Conservation (phyloP, 306 rosid species). For the Pterocarpus santalinus region DNA sequence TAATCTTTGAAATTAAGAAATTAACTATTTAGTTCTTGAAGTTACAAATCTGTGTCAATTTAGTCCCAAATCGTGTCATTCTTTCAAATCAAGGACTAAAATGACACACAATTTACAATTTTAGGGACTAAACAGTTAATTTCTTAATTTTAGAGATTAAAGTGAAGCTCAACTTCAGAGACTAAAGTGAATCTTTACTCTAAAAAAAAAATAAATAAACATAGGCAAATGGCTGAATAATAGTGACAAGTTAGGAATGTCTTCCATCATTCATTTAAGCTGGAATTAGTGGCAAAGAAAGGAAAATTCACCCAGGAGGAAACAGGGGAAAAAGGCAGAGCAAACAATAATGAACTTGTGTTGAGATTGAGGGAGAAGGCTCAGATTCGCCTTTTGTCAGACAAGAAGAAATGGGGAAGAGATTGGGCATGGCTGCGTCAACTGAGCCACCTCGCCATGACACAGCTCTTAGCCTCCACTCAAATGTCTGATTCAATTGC, state of each 20-base stretch:
- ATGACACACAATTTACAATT: too few species aligned
- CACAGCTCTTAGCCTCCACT: neutral
- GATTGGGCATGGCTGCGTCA: neutral
- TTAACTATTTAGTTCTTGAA: too few species aligned
- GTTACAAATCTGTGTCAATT: too few species aligned
- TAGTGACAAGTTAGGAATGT: neutral
- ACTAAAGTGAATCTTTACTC: too few species aligned
- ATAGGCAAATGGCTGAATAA: neutral
- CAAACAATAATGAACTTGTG: neutral
- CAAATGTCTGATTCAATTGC: constrained; percentile 13
- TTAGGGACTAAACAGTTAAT: too few species aligned
- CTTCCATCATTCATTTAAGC: neutral
- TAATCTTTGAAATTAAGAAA: too few species aligned
- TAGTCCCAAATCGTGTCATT: too few species aligned
- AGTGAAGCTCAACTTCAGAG: too few species aligned
- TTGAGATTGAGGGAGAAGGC: constrained; percentile 10
- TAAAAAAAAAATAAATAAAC: neutral
- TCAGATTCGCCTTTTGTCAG: constrained; percentile 29
- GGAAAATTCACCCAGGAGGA: too few species aligned
- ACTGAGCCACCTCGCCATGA: constrained; percentile 16
- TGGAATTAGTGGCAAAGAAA: neutral
- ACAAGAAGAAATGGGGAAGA: neutral
- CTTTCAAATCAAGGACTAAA: too few species aligned
- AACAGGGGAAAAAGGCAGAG: neutral
- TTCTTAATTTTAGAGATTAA: too few species aligned